Percentiles rank a stretch among this genome's conserved stretches.
Conservation (phyloP, 192 early-diverging fungal species). For the Podila epigama region DNA sequence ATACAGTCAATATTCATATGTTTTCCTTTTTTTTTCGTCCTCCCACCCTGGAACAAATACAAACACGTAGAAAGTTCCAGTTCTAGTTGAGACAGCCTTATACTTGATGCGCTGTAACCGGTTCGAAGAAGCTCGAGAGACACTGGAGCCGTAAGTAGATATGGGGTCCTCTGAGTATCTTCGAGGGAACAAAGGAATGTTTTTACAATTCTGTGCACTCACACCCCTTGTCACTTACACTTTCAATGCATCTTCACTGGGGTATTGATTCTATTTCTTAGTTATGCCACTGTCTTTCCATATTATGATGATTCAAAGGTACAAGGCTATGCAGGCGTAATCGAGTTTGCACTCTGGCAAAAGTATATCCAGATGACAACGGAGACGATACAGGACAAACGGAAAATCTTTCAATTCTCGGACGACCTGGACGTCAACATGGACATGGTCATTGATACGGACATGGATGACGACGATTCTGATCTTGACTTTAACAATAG, state of each 20-base stretch:
- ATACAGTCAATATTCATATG: no score
- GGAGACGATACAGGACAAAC: background rate
- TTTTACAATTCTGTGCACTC: background rate
- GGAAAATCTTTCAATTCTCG: no score
- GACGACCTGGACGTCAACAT: background rate
- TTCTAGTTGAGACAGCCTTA: constrained; percentile 17
- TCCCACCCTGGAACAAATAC: background rate
- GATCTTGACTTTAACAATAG: background rate
- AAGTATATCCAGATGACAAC: background rate
- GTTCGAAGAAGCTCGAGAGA: constrained; percentile 14
- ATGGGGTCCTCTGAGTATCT: no score
- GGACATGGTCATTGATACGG: no score
- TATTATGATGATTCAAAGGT: constrained; percentile 25
- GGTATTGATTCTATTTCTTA: no score
- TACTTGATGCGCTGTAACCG: constrained; percentile 29
- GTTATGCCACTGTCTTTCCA: constrained; percentile 2
- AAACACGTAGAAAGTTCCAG: constrained; percentile 3
- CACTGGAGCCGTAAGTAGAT: constrained; percentile 41
- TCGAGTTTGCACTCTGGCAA: constrained; percentile 32
- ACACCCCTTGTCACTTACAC: no score
- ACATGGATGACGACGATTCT: background rate
- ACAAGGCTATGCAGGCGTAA: constrained; percentile 20
- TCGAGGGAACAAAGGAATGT: no score
- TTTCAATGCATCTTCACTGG: no score
- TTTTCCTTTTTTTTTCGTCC: background rate